Conservation (phyloP, 2,329 filamentous ascomycete species). For the Fusarium piperis region DNA sequence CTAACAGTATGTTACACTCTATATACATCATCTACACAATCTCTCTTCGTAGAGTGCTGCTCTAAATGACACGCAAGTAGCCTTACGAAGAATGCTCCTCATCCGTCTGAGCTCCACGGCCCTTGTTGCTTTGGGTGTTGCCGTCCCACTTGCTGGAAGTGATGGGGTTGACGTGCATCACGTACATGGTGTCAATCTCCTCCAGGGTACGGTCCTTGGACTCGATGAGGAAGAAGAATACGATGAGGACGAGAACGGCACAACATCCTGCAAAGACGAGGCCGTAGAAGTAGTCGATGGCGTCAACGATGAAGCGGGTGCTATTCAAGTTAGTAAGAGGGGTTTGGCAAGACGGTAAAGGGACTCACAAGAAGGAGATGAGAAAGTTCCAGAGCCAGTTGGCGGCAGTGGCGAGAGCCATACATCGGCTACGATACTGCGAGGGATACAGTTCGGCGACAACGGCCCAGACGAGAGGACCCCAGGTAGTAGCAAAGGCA, state of each 20-base stretch:
- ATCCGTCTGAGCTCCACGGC: conserved; percentile 25
- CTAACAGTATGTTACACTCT: background rate
- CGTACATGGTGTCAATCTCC: conserved; percentile 83
- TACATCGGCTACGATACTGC: conserved; percentile 63
- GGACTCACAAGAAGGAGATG: conserved; percentile 58
- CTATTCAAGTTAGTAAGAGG: conserved; percentile 39
- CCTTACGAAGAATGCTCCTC: conserved; percentile 31
- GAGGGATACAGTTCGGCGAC: conserved; percentile 72
- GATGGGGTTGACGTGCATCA: conserved; percentile 60
- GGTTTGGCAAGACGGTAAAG: accelerated
- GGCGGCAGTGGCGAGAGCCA: conserved; percentile 65
- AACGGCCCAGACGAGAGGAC: conserved; percentile 73
- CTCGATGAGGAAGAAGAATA: conserved; percentile 82
- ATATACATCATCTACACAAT: background rate
- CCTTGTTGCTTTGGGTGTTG: conserved; percentile 15
- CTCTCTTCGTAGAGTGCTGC: background rate
- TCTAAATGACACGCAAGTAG: background rate
- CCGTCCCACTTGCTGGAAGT: conserved; percentile 49
- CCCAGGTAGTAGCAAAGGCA: conserved; percentile 75
- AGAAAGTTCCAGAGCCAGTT: conserved; percentile 76
- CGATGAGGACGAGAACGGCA: conserved; percentile 68
- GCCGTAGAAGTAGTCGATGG: conserved; percentile 76
- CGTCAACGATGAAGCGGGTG: conserved; percentile 77
- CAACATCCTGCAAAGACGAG: conserved; percentile 77
- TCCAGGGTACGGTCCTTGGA: conserved; percentile 76